A percentile compares a stretch with the other conserved stretches of the same genome.
These are phyloP conservation scores for Fusarium goolgardi DNA, from an alignment of 2,329 filamentous ascomycete genomes.

Conservation along the genomic window DNA sequence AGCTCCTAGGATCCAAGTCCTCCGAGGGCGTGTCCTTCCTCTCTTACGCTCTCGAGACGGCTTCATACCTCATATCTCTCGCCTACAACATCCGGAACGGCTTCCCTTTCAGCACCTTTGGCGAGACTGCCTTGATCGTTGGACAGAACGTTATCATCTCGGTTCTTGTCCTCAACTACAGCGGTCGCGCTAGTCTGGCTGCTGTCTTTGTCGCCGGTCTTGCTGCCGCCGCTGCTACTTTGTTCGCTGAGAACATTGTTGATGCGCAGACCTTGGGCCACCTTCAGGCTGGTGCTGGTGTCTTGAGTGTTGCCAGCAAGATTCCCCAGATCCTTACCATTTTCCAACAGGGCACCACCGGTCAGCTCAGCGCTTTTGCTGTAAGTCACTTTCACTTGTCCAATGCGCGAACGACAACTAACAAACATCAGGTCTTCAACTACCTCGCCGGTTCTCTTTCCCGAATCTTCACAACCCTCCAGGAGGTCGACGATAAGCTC, in stretches of 20 bases:
- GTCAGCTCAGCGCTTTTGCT: constrained; percentile 95
- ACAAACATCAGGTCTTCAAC: constrained; percentile 83
- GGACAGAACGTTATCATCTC: constrained; percentile 93
- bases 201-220: constrained; percentile 83
- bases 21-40: constrained; percentile 88
- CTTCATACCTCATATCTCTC: constrained; percentile 86
- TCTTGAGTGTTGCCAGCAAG: constrained; percentile 89
- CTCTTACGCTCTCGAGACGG: constrained; percentile 91
- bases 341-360: constrained; percentile 85
- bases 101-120: constrained; percentile 96
- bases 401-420: neutral
- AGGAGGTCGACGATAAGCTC: constrained; percentile 96
- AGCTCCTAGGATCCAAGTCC: constrained; percentile 84
- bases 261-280: constrained; percentile 75
- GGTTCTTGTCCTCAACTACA: constrained; percentile 86
- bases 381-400: constrained; percentile 64
- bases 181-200: constrained; percentile 73
- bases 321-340: constrained; percentile 92
- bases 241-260: constrained; percentile 76
- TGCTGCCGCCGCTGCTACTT: constrained; percentile 73
- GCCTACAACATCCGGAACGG: constrained; percentile 92
- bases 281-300: constrained; percentile 85
- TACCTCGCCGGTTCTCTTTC: constrained; percentile 93
- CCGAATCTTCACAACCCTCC: constrained; percentile 96
- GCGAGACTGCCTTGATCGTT: constrained; percentile 92